A percentile compares a stretch with the other conserved stretches of the same genome.
These are phyloP conservation scores for Magnolia officinalis DNA, from an alignment of 164 flowering plant genomes.

Conservation along the genomic window DNA sequence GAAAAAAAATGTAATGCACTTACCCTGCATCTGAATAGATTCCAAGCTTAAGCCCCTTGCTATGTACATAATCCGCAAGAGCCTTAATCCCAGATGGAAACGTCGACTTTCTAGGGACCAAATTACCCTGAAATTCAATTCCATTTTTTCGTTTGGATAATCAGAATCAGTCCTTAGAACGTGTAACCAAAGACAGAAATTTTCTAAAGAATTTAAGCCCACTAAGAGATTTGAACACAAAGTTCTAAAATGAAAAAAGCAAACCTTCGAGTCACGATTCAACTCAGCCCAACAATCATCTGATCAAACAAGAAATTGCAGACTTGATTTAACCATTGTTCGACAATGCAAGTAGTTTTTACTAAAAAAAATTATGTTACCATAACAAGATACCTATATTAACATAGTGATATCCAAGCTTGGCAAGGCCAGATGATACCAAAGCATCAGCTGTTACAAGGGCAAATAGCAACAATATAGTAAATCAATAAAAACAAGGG, in stretches of 20 bases:
- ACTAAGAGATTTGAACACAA: not conserved
- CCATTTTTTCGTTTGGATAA: not conserved
- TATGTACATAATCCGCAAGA: slow-evolving; percentile 62
- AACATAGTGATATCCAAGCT: slow-evolving; percentile 45
- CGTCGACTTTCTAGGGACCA: slow-evolving; percentile 41
- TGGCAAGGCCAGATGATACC: slow-evolving; percentile 55
- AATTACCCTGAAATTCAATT: slow-evolving; percentile 36
- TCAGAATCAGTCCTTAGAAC: no score
- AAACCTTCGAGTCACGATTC: slow-evolving; percentile 35
- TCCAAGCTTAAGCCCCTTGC: slow-evolving; percentile 68
- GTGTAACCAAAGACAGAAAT: not conserved
- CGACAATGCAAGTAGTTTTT: not conserved
- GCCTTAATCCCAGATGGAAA: slow-evolving; percentile 71
- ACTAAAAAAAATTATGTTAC: not conserved
- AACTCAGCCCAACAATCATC: slow-evolving; percentile 78
- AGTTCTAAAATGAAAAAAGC: not conserved
- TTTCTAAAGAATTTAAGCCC: not conserved
- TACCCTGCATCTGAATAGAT: slow-evolving; percentile 80
- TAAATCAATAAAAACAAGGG: not conserved
- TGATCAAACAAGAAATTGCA: slow-evolving; percentile 12
- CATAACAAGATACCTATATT: slow-evolving; percentile 41
- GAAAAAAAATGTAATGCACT: not conserved
- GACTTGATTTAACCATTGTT: not conserved
- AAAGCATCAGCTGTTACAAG: slow-evolving; percentile 52
- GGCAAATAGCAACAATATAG: not conserved